phyloP scores from a whole-genome alignment of 2,329 filamentous ascomycete genomes.

The Aphanoascus verrucosus region DNA sequence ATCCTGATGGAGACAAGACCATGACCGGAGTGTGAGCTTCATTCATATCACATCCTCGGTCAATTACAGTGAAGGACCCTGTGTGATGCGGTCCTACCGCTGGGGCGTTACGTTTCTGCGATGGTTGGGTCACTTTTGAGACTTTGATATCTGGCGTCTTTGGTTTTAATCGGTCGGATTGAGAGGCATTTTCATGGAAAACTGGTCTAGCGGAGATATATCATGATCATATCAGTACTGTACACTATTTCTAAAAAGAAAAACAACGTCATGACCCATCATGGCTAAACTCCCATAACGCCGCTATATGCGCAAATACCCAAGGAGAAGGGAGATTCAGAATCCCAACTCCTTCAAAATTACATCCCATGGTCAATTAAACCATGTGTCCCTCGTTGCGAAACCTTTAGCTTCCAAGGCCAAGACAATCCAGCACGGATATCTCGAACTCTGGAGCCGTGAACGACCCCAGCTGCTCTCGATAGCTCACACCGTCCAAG shows the following conservation, averaged over 20 bases:
- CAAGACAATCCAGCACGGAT: background rate
- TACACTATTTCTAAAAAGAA: conserved; percentile 13
- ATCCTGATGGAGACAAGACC: conserved; percentile 30
- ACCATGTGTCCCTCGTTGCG: background rate
- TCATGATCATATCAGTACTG: conserved; percentile 12
- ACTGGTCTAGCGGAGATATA: conserved; percentile 15
- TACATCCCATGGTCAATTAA: background rate
- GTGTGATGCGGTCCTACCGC: background rate
- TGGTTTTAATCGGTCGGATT: background rate
- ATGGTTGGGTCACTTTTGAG: background rate
- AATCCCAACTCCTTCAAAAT: background rate
- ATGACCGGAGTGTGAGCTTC: conserved; percentile 34
- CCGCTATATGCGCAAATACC: conserved; percentile 4
- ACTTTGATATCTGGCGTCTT: background rate
- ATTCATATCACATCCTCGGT: background rate
- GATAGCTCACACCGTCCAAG: background rate
- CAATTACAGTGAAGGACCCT: background rate
- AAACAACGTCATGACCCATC: conserved; percentile 1
- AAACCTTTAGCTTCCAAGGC: background rate
- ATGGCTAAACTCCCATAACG: conserved; percentile 7
- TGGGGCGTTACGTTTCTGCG: background rate
- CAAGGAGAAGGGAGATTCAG: background rate
- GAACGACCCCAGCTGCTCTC: background rate
- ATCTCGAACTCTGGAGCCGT: background rate
- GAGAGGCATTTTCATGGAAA: conserved; percentile 8